These are phyloP conservation scores for Selaginella moellendorffii DNA, from an alignment of 75 land plant genomes.

Conservation along the genomic window DNA sequence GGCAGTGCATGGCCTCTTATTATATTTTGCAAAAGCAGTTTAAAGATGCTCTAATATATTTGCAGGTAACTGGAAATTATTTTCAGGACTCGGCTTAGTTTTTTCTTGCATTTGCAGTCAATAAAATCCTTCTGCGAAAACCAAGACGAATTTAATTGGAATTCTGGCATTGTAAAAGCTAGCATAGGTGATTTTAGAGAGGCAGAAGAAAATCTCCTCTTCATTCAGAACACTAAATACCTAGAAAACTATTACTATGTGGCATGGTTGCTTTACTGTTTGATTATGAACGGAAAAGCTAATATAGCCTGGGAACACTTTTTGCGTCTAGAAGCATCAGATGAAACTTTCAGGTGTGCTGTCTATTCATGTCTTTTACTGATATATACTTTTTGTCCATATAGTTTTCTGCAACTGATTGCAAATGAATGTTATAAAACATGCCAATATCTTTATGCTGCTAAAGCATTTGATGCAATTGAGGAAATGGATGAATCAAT, in stretches of 20 bases:
- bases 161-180: conserved; percentile 27
- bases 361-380: neutral
- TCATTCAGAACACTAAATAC: conserved; percentile 1
- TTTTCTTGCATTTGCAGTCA: conserved; percentile 17
- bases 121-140: conserved; percentile 20
- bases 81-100: conserved; percentile 12
- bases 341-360: conserved; percentile 14
- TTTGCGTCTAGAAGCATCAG: conserved; percentile 4
- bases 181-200: conserved; percentile 17
- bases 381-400: neutral
- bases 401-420: conserved; percentile 22
- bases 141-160: conserved; percentile 30
- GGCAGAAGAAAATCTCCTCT: conserved; percentile 21
- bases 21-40: conserved; percentile 22
- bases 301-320: conserved; percentile 19
- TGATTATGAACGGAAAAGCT: conserved; percentile 15
- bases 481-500: conserved; percentile 16
- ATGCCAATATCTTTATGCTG: conserved; percentile 19
- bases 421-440: conserved; percentile 32
- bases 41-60: conserved; percentile 27
- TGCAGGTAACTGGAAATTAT: conserved; percentile 17
- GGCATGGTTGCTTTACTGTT: conserved; percentile 18
- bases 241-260: conserved; percentile 13
- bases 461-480: conserved; percentile 23
- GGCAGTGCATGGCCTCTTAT: conserved; percentile 30